Base-by-base conservation (phyloP, 148 eudicot genomes). In the Amaranthus palmeri region DNA sequence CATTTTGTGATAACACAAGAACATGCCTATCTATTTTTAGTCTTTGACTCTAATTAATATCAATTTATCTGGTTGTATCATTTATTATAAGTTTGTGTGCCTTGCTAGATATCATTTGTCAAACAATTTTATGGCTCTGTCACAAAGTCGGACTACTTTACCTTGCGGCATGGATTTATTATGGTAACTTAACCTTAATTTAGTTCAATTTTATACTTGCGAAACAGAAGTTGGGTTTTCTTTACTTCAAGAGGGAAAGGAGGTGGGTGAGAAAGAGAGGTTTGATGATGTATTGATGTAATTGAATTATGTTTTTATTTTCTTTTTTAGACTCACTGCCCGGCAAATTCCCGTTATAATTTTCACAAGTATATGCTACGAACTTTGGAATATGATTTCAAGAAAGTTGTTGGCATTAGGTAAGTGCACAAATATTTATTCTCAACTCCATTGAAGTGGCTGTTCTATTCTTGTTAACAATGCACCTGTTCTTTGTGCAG, bases 61-160 rank as follows among this genome's bases (percentile, higher is more conserved):
- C 43, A 46, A 6, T 36, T 11, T 4, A 47, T 40, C 43, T 50
- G 5, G 6, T 51, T 49, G 1, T 73, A 61, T 6, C 42, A 41
- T 45, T 53, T 40, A 61, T 0, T 81, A 36, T 12, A n/a, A 18
- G 54, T 10, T 10, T 57, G 36, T 40, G 14, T 45, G 67, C 71
- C 54, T 70, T 75, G 69, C 75, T 67, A 93, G 98, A 75, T 80
- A 59, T 88, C 98, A 51, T 93, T 89, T 70, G 80, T 91, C 86
- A 93, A 93, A 71, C 98, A 93, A 70, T 93, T 93, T 58, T 87
- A 89, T 70, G 90, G 91, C 8, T 93, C 98, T 70, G 87, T 93
- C 57, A 81, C 86, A 41, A 89, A 86, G 85, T 77, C 96, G 8
- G 98, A 93, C 78, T 93, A 93, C 75, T 54, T 85, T 77, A 90